Evolutionary conservation across 1,284 basidiomycete genomes (phyloP), one percentile per base, ranked within the genome.

Genomic region (Boletus holoroseus): DNA sequence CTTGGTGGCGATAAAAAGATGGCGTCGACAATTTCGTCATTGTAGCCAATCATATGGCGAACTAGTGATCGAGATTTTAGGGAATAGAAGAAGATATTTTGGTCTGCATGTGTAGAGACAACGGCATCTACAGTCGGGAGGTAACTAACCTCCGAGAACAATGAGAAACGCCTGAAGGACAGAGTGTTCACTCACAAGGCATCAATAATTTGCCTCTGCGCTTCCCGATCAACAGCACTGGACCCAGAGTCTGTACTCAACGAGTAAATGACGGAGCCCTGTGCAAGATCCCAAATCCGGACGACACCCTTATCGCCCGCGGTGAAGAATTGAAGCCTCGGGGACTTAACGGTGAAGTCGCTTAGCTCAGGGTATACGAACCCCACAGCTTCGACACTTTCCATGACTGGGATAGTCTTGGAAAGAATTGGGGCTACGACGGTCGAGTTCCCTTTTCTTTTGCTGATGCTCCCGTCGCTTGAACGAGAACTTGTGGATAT

Each of bases 41-140:
- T 98, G 78, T 89, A 99, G 0, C 96, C 96, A 55, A 99, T 85
- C 55, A 99, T 72, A 61, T 97, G 94, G n/a, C 85, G 83, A n/a
- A 78, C 73, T 27, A 89, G 69, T 9, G 76, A 71, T 40, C 78
- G 76, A 0, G 81, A 78, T 7, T 75, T 68, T 7, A 94, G 71
- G 2, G 87, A 90, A 68, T 92, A 83, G 69, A 93, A 91, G 42
- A 94, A 79, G 58, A 99, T 91, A 61, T 97, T 98, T 73, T 98
- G 95, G 68, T 99, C 95, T 26, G 91, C 93, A 65, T 97, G 94
- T 7, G 95, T 76, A n/a, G 92, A 90, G 18, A 94, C 76, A n/a
- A 96, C 70, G 2, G 79, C 78, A 3, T 82, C 81, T 11, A 72
- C 74, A 1, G 77, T 67, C 1, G 82, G 77, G 41, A 88, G 71